These are phyloP conservation scores for Aaosphaeria arxii DNA, from an alignment of 2,329 filamentous ascomycete species.

Conservation along the genomic window DNA sequence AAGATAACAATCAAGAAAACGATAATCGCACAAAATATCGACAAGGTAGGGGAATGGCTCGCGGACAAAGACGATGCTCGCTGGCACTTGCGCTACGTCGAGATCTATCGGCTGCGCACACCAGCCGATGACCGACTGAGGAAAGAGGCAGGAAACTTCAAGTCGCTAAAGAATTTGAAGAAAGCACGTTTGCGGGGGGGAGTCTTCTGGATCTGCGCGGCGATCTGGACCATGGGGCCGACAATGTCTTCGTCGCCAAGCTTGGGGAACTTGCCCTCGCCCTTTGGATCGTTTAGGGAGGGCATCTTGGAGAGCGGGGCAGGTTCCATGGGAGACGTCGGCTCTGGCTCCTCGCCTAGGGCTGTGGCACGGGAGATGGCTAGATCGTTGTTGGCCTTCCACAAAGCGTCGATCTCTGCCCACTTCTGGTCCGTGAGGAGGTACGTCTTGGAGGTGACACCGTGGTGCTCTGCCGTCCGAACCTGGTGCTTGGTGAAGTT, in stretches of 20 bases:
- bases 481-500: conserved; percentile 90
- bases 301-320: conserved; percentile 64
- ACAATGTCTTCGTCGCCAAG: conserved; percentile 91
- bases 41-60: conserved; percentile 13
- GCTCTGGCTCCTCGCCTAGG: conserved; percentile 28
- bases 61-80: not conserved
- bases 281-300: conserved; percentile 62
- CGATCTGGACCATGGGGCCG: conserved; percentile 72
- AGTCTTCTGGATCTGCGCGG: conserved; percentile 36
- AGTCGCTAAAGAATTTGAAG: conserved; percentile 37
- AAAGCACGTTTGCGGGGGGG: conserved; percentile 35
- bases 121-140: conserved; percentile 28
- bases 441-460: conserved; percentile 84
- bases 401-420: conserved; percentile 72
- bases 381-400: conserved; percentile 68
- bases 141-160: conserved; percentile 33
- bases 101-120: conserved; percentile 19
- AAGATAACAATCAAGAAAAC: conserved; percentile 15
- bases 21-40: conserved; percentile 30
- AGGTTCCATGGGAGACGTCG: conserved; percentile 44
- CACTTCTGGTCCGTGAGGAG: conserved; percentile 84
- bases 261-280: conserved; percentile 79
- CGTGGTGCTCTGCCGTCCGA: conserved; percentile 86
- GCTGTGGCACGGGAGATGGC: conserved; percentile 49
- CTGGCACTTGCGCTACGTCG: not conserved